phyloP scores from a whole-genome alignment of 441 rosid genomes.

The Jatropha multifida region DNA sequence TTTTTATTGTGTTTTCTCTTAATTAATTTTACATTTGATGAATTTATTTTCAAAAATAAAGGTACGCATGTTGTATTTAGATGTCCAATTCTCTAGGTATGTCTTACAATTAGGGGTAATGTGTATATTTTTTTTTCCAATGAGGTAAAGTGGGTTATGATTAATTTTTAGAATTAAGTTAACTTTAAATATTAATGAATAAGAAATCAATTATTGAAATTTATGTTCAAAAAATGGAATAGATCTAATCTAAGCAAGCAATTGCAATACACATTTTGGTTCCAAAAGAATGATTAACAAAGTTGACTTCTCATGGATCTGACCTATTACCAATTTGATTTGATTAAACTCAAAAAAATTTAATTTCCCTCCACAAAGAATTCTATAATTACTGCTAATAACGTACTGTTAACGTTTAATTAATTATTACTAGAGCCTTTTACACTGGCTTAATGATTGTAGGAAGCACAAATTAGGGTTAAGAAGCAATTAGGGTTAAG shows the following conservation, averaged over 20 bases:
- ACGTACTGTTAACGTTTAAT: neutral
- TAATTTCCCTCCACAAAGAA: neutral
- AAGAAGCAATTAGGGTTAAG: neutral
- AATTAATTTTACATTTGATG: too few species aligned
- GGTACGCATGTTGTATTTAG: neutral
- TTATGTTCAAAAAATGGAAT: neutral
- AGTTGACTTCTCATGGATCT: constrained; percentile 1
- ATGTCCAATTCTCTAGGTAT: neutral
- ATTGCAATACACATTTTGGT: neutral
- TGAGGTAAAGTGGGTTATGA: neutral
- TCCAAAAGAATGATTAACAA: constrained; percentile 7
- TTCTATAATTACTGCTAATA: too few species aligned
- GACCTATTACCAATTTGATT: constrained; percentile 1
- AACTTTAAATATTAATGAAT: neutral
- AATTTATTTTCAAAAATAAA: too few species aligned
- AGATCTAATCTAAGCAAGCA: neutral
- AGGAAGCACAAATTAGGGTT: neutral
- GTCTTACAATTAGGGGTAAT: neutral
- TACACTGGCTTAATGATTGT: neutral
- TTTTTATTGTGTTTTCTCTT: too few species aligned
- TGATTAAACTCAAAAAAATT: neutral
- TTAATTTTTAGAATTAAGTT: neutral
- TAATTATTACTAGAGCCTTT: neutral
- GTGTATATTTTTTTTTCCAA: neutral
- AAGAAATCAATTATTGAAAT: neutral